Evolutionary conservation across 2,329 filamentous ascomycete genomes (phyloP).

Genomic region (Sporothrix variecibatus): DNA sequence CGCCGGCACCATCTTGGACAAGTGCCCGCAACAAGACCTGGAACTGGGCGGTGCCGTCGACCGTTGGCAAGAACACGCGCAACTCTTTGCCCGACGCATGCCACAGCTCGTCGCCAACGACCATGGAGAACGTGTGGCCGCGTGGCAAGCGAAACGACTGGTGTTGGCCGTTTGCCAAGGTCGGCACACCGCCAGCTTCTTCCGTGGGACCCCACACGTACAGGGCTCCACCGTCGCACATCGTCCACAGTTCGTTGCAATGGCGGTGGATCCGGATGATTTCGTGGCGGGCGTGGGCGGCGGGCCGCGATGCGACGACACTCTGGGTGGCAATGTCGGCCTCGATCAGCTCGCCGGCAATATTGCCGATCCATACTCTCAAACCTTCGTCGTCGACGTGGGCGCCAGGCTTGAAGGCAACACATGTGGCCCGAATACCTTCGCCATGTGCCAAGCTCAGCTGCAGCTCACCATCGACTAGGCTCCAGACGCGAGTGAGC

Average conservation of each 20-base stretch:
- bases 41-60: slow-evolving; percentile 68
- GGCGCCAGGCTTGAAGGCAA: slow-evolving; percentile 81
- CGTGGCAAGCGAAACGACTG: slow-evolving; percentile 76
- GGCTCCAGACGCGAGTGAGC: slow-evolving; percentile 84
- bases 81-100: slow-evolving; percentile 85
- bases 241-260: slow-evolving; percentile 86
- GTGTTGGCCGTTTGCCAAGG: slow-evolving; percentile 67
- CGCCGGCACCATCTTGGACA: slow-evolving; percentile 71
- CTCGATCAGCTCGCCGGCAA: slow-evolving; percentile 83
- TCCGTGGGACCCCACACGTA: slow-evolving; percentile 82
- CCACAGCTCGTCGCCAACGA: slow-evolving; percentile 85
- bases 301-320: slow-evolving; percentile 67
- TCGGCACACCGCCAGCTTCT: slow-evolving; percentile 62
- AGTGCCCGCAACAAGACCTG: slow-evolving; percentile 74
- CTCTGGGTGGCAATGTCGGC: slow-evolving; percentile 76
- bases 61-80: slow-evolving; percentile 75
- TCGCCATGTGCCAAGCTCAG: slow-evolving; percentile 84
- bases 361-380: slow-evolving; percentile 87
- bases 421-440: slow-evolving; percentile 75
- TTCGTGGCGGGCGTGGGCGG: slow-evolving; percentile 75
- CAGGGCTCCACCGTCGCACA: slow-evolving; percentile 86
- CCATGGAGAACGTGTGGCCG: slow-evolving; percentile 84
- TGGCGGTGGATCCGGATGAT: slow-evolving; percentile 84
- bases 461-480: slow-evolving; percentile 76
- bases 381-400: slow-evolving; percentile 79